These are phyloP conservation scores for Saraca asoca DNA, from an alignment of 331 rosid species.

Conservation along the genomic window DNA sequence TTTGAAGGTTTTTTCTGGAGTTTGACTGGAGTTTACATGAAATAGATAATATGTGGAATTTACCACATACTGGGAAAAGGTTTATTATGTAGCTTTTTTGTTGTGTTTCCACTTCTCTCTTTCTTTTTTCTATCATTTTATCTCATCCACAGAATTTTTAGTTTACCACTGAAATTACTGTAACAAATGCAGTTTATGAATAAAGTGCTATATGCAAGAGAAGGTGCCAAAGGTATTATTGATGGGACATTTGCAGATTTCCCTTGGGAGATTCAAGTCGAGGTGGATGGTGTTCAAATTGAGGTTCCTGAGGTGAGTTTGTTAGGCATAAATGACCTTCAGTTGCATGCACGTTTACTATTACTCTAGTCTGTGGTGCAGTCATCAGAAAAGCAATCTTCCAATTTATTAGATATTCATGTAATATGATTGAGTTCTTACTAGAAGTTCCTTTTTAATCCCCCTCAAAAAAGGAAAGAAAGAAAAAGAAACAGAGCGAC, in stretches of 20 bases:
- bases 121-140: slow-evolving; percentile 25
- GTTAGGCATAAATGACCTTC: slow-evolving; percentile 10
- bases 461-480: not conserved
- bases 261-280: slow-evolving; percentile 89
- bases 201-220: slow-evolving; percentile 98
- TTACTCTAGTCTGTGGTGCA: not conserved
- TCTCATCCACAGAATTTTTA: slow-evolving; percentile 29
- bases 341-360: not conserved
- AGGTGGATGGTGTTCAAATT: slow-evolving; percentile 93
- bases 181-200: slow-evolving; percentile 85
- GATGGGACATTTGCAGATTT: slow-evolving; percentile 95
- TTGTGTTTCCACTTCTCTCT: slow-evolving; percentile 19
- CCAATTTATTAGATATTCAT: slow-evolving; percentile 3
- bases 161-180: slow-evolving; percentile 31
- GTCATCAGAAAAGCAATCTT: not conserved
- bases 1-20: not conserved
- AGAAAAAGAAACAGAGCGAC: slow-evolving; percentile 1
- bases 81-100: slow-evolving; percentile 13
- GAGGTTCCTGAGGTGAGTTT: slow-evolving; percentile 97
- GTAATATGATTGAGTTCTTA: slow-evolving; percentile 11
- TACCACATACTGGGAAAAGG: not conserved
- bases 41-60: not conserved
- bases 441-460: slow-evolving; percentile 1
- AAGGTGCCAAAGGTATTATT: slow-evolving; percentile 96
- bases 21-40: slow-evolving; percentile 11